Evolutionary conservation across 2,329 filamentous ascomycete species (phyloP).

Genomic region (Ceratocystis eucalypticola): DNA sequence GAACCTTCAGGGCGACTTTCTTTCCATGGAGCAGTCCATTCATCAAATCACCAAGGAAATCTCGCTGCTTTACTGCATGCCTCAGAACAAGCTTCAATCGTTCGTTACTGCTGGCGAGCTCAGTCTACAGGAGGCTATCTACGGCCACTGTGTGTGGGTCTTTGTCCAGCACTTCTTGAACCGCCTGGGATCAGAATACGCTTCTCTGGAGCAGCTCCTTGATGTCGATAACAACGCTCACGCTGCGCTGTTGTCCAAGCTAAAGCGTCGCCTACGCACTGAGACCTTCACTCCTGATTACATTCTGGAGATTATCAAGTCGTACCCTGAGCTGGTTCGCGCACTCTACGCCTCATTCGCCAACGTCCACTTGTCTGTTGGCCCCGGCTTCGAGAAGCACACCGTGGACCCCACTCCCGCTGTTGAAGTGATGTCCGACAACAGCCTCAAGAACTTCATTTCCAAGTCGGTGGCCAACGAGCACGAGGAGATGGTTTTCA

Average conservation of each 20-base stretch:
- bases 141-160: slow-evolving; percentile 94
- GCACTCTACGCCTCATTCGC: slow-evolving; percentile 86
- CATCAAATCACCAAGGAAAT: slow-evolving; percentile 99
- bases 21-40: slow-evolving; percentile 84
- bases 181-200: slow-evolving; percentile 82
- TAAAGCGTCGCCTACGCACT: slow-evolving; percentile 87
- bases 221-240: slow-evolving; percentile 72
- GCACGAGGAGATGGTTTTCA: slow-evolving; percentile 97
- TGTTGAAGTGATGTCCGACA: slow-evolving; percentile 60
- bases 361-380: slow-evolving; percentile 57
- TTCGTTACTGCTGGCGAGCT: slow-evolving; percentile 77
- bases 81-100: slow-evolving; percentile 87
- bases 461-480: slow-evolving; percentile 74
- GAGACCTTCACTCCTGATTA: slow-evolving; percentile 98
- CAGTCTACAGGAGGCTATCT: slow-evolving; percentile 91
- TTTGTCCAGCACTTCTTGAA: slow-evolving; percentile 98
- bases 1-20: slow-evolving; percentile 44
- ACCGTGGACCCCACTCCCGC: slow-evolving; percentile 39
- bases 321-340: slow-evolving; percentile 76
- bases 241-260: slow-evolving; percentile 75
- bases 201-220: slow-evolving; percentile 67
- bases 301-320: slow-evolving; percentile 90
- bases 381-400: slow-evolving; percentile 37
- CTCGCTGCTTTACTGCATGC: slow-evolving; percentile 91
- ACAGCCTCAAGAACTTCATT: slow-evolving; percentile 58